Evolutionary conservation across 2,329 filamentous ascomycete genomes (phyloP).

Genomic region (Monilinia vaccinii-corymbosi): DNA sequence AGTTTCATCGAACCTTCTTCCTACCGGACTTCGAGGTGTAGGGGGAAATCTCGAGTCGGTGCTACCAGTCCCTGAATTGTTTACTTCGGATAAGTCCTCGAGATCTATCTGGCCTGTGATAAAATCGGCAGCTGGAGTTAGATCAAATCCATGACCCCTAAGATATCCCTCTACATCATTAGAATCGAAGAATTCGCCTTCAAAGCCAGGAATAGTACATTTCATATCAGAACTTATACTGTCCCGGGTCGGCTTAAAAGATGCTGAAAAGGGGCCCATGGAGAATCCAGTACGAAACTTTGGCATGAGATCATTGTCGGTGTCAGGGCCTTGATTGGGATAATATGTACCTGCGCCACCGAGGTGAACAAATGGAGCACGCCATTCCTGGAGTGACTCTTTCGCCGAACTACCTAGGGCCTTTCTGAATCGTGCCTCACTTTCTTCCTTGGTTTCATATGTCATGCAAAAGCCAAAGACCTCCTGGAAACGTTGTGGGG

Average conservation of each 20-base stretch:
- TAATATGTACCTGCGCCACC: constrained; percentile 63
- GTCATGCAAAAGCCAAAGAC: constrained; percentile 63
- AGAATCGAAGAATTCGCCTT: constrained; percentile 68
- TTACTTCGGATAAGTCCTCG: constrained; percentile 11
- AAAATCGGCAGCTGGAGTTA: constrained; percentile 52
- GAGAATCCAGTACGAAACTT: constrained; percentile 32
- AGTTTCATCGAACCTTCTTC: constrained; percentile 3
- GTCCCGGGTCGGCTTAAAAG: constrained; percentile 34
- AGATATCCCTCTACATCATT: constrained; percentile 72
- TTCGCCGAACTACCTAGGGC: constrained; percentile 15
- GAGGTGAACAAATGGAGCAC: constrained; percentile 53
- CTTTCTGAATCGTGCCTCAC: constrained; percentile 35
- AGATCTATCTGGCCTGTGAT: constrained; percentile 48
- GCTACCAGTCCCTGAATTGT: constrained; percentile 9
- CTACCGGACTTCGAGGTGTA: constrained; percentile 20
- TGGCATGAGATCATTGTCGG: constrained; percentile 19
- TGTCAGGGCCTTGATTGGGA: constrained; percentile 23
- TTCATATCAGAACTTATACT: constrained; percentile 40
- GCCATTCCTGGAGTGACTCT: constrained; percentile 48
- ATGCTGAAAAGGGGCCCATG: constrained; percentile 41
- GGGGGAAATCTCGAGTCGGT: constrained; percentile 15
- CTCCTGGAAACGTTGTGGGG: constrained; percentile 40
- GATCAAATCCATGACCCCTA: constrained; percentile 49
- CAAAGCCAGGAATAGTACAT: constrained; percentile 50
- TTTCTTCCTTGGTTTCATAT: constrained; percentile 43